Conservation (phyloP, 1,284 basidiomycete genomes). For the Chalciporus piperatoides region DNA sequence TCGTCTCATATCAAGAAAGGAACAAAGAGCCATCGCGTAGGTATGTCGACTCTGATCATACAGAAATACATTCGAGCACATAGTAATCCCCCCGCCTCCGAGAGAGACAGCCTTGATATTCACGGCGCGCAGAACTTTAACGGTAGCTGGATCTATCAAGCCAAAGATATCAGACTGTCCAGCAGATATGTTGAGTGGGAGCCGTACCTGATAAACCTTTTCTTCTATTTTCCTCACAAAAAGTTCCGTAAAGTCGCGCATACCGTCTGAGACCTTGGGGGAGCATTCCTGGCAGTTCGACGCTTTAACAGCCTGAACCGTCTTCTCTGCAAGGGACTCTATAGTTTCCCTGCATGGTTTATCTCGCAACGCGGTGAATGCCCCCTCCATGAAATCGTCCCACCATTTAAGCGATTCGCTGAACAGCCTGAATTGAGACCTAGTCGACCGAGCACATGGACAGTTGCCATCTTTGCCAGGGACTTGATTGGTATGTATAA, state of each 20-base stretch:
- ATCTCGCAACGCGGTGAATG: conserved; percentile 11
- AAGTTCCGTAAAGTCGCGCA: conserved; percentile 10
- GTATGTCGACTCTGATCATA: too few relatives aligned
- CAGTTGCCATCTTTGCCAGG: background rate
- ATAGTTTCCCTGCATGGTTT: conserved; percentile 19
- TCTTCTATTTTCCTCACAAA: conserved; percentile 9
- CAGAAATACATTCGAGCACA: too few relatives aligned
- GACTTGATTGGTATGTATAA: too few relatives aligned
- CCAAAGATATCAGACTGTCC: background rate
- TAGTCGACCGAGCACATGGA: background rate
- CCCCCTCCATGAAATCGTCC: conserved; percentile 17
- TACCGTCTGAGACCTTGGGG: background rate
- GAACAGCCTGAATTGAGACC: background rate
- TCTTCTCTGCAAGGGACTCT: background rate
- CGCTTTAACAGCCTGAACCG: conserved; percentile 8
- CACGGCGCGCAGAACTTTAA: too few relatives aligned
- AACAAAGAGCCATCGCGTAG: too few relatives aligned
- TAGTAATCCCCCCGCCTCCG: too few relatives aligned
- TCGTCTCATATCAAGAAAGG: too few relatives aligned
- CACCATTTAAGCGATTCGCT: conserved; percentile 13
- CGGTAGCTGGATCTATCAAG: background rate
- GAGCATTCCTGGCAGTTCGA: conserved; percentile 8
- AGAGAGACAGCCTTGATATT: too few relatives aligned
- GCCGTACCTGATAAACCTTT: conserved; percentile 1
- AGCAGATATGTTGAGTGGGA: background rate